Base-by-base conservation (phyloP, 768 basidiomycete genomes). In the Tulasnella sp. region DNA sequence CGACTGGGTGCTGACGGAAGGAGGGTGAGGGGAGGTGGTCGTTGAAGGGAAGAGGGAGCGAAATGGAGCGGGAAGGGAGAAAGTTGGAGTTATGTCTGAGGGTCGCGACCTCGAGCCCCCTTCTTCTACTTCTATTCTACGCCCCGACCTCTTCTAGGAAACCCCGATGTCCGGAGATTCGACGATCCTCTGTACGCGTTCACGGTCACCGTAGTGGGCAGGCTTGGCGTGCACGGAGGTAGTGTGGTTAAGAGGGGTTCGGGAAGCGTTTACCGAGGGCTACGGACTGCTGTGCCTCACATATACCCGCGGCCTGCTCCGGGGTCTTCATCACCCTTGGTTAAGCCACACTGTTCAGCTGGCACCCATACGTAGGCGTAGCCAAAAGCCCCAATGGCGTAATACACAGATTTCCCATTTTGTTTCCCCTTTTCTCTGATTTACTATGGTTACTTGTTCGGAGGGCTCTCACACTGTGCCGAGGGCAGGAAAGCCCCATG, bases 81-180 rank as follows among this genome's bases (percentile, higher is more conserved):
- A n/a, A 70, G n/a, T 35, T 70, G 35, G 32, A 70, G 69, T 70
- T 70, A 26, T 70, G 69, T 70, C 40, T 35, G 69, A 70, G 48
- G 48, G 48, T 48, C 48, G 48, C 48, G 48, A 48, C 48, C 42
- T 42, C 42, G 42, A 42, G 10, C 48, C 48, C 48, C 48, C 48
- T 48, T 48, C 48, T 48, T 48, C 69, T 70, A 40, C 35, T 40
- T 70, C 69, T 40, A 35, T 35, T 70, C 69, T 70, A 26, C 69
- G 40, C 69, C 69, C n/a, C n/a, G 13, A 18, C 18, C 40, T 70
- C 2, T 35, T 70, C 69, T 70, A 35, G 35, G 40, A 70, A 35
- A 35, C n/a, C 40, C 69, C 35, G 69, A 70, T 70, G 48, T 40
- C 69, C 40, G 69, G 35, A 40, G 18, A 20, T 70, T 70, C 40